Conservation (phyloP, 768 basidiomycete species). For the Russula brevipes region DNA sequence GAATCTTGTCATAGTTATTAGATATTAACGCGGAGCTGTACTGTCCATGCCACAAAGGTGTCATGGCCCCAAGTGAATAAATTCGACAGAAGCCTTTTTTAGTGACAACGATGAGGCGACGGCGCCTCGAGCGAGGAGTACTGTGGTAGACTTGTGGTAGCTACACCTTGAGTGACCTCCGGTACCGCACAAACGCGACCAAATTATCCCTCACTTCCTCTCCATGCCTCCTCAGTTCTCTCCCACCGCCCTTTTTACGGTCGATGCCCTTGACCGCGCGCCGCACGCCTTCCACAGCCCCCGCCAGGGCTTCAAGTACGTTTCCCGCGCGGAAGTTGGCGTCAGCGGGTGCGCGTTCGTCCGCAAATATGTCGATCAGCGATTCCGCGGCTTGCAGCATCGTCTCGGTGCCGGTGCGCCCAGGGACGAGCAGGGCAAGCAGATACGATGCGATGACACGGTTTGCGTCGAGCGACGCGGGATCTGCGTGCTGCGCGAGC, state of each 20-base stretch:
- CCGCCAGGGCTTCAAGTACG: slow-evolving; percentile 51
- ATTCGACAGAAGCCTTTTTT: not conserved
- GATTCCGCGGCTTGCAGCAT: slow-evolving; percentile 75
- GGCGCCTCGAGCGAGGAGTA: not conserved
- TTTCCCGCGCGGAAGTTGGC: slow-evolving; percentile 65
- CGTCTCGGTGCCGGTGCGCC: slow-evolving; percentile 53
- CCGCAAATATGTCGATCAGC: slow-evolving; percentile 89
- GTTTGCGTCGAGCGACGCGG: slow-evolving; percentile 55
- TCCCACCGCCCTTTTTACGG: slow-evolving; percentile 58
- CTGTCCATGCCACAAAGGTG: not conserved
- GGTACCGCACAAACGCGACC: slow-evolving; percentile 69
- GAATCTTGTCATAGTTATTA: not conserved
- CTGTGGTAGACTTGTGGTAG: too few species aligned
- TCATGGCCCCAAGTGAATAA: not conserved
- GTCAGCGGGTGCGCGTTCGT: slow-evolving; percentile 78
- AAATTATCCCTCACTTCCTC: slow-evolving; percentile 77
- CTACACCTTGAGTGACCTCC: slow-evolving; percentile 49
- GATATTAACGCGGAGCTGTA: not conserved
- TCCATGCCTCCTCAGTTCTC: slow-evolving; percentile 59
- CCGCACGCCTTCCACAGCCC: slow-evolving; percentile 58
- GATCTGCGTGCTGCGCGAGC: slow-evolving; percentile 64
- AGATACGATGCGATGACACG: slow-evolving; percentile 62
- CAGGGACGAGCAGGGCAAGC: slow-evolving; percentile 48
- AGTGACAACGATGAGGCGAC: not conserved
- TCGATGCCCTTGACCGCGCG: slow-evolving; percentile 62